Evolutionary conservation across 768 basidiomycete genomes (phyloP), one percentile per base, ranked within the genome.

Genomic region (Lepiota venenata): DNA sequence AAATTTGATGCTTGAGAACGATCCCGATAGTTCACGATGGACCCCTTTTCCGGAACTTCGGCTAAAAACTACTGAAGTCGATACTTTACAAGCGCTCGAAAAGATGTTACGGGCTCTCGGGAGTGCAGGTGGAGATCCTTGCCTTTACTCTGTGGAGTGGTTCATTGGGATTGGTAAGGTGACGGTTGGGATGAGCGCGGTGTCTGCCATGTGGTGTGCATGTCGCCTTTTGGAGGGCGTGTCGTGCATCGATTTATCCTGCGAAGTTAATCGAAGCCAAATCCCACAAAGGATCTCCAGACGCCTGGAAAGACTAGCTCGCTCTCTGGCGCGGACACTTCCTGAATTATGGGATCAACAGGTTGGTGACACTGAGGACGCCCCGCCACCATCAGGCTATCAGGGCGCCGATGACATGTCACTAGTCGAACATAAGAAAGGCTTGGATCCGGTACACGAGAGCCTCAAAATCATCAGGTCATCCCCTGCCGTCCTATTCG

Each of bases 151-250:
- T 7, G 83, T 93, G 4, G 90, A 94, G 60, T 95, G 96, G 84
- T 85, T 96, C 58, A 68, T 83, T 11, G 77, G 77, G 43, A 73
- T 83, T 11, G 80, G 79, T 3, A 70, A 74, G 41, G 69, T 68
- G 32, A 75, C 80, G 20, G 71, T 67, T 15, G 75, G 73, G 9
- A 66, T 61, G 9, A 70, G 72, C 21, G 79, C 83, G 15, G 81
- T 84, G 1, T 78, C 88, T 0, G 93, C 93, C 2, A 72, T 95
- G 20, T 98, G 93, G 93, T 88, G 91, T 59, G 87, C 89, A 2
- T 80, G 81, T 56, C 78, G 83, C 25, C 64, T 98, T 0, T 64
- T 98, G 55, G 85, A 91, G 61, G 95, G 96, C 2, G 71, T 87
- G 7, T 74, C 80, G 0, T 70, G 74, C 1, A 62, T 84, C 7